Percentiles rank a stretch among this genome's conserved stretches.
phyloP scores from a whole-genome alignment of 2,329 filamentous ascomycete species.

The Magnaporthiopsis incrustans region DNA sequence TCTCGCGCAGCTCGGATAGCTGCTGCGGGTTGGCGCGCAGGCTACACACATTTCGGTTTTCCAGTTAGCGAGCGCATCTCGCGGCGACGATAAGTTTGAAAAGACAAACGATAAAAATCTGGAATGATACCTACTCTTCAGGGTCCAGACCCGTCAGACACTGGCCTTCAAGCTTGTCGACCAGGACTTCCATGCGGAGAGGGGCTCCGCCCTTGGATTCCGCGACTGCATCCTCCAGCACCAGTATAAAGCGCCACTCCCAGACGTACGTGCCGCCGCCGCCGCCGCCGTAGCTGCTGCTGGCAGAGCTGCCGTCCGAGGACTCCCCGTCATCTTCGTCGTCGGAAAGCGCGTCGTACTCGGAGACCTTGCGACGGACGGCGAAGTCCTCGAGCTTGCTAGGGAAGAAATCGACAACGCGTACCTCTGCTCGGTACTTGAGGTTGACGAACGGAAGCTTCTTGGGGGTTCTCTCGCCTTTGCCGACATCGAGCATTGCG shows the following conservation, averaged over 20 bases:
- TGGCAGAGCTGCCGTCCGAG: conserved; percentile 9
- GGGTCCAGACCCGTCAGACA: conserved; percentile 41
- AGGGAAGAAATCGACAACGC: conserved; percentile 79
- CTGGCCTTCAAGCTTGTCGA: conserved; percentile 50
- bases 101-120: background rate
- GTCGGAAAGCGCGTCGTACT: conserved; percentile 44
- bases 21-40: conserved; percentile 43
- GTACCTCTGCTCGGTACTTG: conserved; percentile 60
- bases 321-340: conserved; percentile 15
- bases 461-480: conserved; percentile 22
- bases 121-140: conserved; percentile 21
- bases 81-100: background rate
- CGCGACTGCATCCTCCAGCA: conserved; percentile 59
- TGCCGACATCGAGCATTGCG: conserved; percentile 36
- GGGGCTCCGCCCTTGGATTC: conserved; percentile 22
- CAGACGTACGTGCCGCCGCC: conserved; percentile 36
- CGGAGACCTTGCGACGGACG: conserved; percentile 31
- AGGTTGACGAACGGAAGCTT: conserved; percentile 66
- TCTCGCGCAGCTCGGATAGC: conserved; percentile 54
- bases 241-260: conserved; percentile 79
- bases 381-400: conserved; percentile 64
- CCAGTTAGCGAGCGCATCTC: conserved; percentile 6
- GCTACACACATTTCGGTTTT: conserved; percentile 26
- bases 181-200: conserved; percentile 55
- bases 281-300: conserved; percentile 15